A percentile compares a stretch with the other conserved stretches of the same genome.
Conservation (phyloP, 2,329 filamentous ascomycete genomes). For the Pseudocercospora macadamiae region DNA sequence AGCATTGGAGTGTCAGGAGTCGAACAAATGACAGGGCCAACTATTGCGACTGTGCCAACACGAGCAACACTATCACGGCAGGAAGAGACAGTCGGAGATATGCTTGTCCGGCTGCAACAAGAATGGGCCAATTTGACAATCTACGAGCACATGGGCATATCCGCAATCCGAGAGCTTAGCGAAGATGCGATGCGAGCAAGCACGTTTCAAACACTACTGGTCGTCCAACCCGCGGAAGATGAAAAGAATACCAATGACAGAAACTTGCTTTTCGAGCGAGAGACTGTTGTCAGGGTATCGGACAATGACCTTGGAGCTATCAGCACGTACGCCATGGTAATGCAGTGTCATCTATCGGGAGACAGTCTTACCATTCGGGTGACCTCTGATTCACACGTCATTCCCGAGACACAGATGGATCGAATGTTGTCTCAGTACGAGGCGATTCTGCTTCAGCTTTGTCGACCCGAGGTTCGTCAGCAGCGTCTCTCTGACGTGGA, state of each 20-base stretch:
- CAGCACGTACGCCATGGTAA: slow-evolving; percentile 12
- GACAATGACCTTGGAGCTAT: slow-evolving; percentile 3
- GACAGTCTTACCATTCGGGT: not conserved
- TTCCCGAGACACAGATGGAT: not conserved
- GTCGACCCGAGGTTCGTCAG: not conserved
- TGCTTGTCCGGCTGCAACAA: slow-evolving; percentile 4
- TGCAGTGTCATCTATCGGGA: slow-evolving; percentile 5
- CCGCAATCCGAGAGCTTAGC: slow-evolving; percentile 46
- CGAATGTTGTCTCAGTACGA: slow-evolving; percentile 3
- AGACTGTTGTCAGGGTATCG: not conserved
- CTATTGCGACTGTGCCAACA: slow-evolving; percentile 20
- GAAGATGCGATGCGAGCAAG: slow-evolving; percentile 59
- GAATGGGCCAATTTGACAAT: not conserved
- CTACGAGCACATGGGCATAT: slow-evolving; percentile 42
- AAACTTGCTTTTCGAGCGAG: not conserved
- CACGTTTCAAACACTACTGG: slow-evolving; percentile 17
- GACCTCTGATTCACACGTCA: slow-evolving; percentile 7
- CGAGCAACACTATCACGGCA: slow-evolving; percentile 33
- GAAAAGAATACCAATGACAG: not conserved
- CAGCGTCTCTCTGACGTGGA: slow-evolving; percentile 1
- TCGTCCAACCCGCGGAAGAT: slow-evolving; percentile 8
- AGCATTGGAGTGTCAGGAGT: not conserved
- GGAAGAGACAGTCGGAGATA: not conserved
- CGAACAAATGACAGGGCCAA: slow-evolving; percentile 9
- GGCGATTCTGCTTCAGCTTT: slow-evolving; percentile 5